Percentiles rank a stretch among this genome's conserved stretches.
Evolutionary conservation across 495 filamentous ascomycete genomes (phyloP).

Genomic region (Lasiosphaeria ovina): DNA sequence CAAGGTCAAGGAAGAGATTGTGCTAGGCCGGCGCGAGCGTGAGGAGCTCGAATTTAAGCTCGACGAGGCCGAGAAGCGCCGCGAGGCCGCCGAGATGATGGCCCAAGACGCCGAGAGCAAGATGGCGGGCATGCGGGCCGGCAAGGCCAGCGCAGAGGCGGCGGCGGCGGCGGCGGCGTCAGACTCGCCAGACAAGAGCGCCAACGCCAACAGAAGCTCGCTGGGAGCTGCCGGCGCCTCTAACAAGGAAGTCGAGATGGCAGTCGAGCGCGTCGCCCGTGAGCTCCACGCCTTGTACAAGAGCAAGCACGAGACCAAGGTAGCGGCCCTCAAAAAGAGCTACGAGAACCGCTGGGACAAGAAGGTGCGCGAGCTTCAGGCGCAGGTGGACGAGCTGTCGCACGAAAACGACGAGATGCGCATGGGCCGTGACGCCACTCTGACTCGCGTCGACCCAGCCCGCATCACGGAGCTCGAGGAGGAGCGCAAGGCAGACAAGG

Average conservation of each 20-base stretch:
- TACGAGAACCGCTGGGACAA: conserved; percentile 90
- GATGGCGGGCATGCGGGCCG: conserved; percentile 62
- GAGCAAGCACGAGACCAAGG: conserved; percentile 92
- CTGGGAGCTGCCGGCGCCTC: conserved; percentile 22
- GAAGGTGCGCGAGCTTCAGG: conserved; percentile 71
- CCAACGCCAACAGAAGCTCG: neutral
- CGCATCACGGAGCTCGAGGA: conserved; percentile 45
- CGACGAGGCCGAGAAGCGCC: conserved; percentile 71
- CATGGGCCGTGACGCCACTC: conserved; percentile 60
- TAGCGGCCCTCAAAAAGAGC: conserved; percentile 88
- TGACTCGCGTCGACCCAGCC: conserved; percentile 57
- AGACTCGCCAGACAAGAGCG: neutral
- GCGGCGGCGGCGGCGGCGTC: conserved; percentile 18
- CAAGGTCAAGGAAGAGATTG: conserved; percentile 76
- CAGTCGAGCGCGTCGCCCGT: conserved; percentile 84
- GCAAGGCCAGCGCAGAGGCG: conserved; percentile 42
- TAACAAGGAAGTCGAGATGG: conserved; percentile 68
- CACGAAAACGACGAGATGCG: conserved; percentile 73
- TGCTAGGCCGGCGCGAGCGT: conserved; percentile 69
- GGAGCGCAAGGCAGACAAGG: conserved; percentile 49
- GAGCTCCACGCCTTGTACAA: conserved; percentile 95
- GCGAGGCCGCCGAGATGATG: conserved; percentile 62
- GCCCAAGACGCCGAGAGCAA: conserved; percentile 71
- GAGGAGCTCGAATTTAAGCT: conserved; percentile 68
- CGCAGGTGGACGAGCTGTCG: conserved; percentile 60